Base-by-base conservation (phyloP, 2,329 filamentous ascomycete genomes). In the Claviceps arundinis region DNA sequence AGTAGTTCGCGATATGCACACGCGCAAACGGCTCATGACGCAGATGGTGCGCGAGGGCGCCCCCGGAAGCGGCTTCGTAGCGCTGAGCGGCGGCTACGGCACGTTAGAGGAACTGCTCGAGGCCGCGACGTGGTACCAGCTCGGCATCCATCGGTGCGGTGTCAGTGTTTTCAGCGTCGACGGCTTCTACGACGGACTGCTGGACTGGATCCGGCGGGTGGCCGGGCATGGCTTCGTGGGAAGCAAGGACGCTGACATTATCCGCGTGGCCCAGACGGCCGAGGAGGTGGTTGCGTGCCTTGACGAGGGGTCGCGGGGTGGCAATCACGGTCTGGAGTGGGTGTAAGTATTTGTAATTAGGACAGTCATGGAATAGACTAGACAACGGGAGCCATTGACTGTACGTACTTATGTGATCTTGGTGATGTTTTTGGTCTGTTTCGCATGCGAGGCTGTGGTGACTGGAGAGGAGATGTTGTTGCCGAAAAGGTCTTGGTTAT, bases 61-160 rank as follows among this genome's bases (percentile, higher is more conserved):
- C 0, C 80, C 82, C 0, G 90, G 90, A 0, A 84, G 82, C 50
- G 90, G 90, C 4, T 97, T 97, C 69, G 81, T 97, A 37, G 89
- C 89, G n/a, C 72, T 97, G 54, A 81, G 78, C 48, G 90, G 90
- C 40, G 91, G 91, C 0, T 97, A 90, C 66, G 91, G 91, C 16
- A 97, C 91, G 0, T 77, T 96, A 65, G 91, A 97, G 71, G 91
- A 97, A 74, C 76, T 97, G 64, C 89, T 95, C 68, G 87, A 93
- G 71, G 80, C 87, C 1, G 82, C 81, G 19, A 91, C 87, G 11
- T 97, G 91, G 89, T 96, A 95, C 67, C 91, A 96, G 71, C 71
- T 97, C 47, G 90, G 90, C 0, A 96, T 97, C 58, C 91, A 97
- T 68, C 75, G 75, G 58, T 73, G 77, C 48, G 86, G 84, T 1